Evolutionary conservation across 495 filamentous ascomycete genomes (phyloP).

Genomic region (Penicillium longicatenatum): DNA sequence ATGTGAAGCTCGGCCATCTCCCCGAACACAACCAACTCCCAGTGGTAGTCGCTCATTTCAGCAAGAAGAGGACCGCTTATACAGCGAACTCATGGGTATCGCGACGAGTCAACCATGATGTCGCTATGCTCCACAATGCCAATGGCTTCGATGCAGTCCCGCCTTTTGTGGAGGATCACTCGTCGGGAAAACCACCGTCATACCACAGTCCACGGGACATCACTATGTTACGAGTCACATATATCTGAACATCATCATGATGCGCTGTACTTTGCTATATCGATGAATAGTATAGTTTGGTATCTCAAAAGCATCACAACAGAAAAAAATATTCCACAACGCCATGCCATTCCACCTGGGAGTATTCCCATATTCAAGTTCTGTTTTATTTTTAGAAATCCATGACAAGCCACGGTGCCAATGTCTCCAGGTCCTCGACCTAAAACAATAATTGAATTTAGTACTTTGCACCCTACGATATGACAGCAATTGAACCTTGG

Average conservation of each 20-base stretch:
- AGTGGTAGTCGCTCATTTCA: conserved; percentile 28
- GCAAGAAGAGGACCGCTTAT: conserved; percentile 30
- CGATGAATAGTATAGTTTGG: background rate
- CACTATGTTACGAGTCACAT: conserved; percentile 22
- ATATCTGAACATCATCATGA: conserved; percentile 5
- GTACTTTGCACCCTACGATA: background rate
- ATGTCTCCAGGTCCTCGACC: conserved; percentile 79
- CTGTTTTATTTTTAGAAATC: conserved; percentile 62
- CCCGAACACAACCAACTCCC: conserved; percentile 30
- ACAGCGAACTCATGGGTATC: conserved; percentile 24
- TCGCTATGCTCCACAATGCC: conserved; percentile 31
- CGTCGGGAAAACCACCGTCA: conserved; percentile 22
- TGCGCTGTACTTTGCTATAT: background rate
- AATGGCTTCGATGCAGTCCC: conserved; percentile 28
- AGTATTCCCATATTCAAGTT: background rate
- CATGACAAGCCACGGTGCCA: conserved; percentile 84
- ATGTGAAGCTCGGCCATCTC: conserved; percentile 28
- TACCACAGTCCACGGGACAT: conserved; percentile 29
- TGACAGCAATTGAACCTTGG: background rate
- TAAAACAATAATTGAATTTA: conserved; percentile 16
- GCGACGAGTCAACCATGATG: conserved; percentile 28
- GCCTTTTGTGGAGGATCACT: conserved; percentile 29
- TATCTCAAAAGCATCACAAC: conserved; percentile 19
- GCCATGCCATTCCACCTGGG: conserved; percentile 13
- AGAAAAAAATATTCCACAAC: conserved; percentile 13